Base-by-base conservation (phyloP, 31 red algal genomes). In the Porphyra umbilicalis region DNA sequence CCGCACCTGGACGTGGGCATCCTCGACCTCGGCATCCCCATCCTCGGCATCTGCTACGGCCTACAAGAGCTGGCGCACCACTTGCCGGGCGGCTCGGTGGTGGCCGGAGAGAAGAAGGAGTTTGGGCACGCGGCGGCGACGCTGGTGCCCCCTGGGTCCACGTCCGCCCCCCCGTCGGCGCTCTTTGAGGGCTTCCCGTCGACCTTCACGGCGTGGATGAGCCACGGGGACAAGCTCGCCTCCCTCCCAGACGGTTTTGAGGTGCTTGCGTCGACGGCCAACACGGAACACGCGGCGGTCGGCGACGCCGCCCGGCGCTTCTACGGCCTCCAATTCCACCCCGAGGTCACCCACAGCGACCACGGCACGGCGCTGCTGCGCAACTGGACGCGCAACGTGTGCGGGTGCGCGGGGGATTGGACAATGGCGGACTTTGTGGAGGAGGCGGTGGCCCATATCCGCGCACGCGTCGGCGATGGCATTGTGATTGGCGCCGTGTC, bases 31-130 rank as follows among this genome's bases (percentile, higher is more conserved):
- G 88, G 83, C 29, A 82, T 96, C 40, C 97, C 97, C 31, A 76
- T 99, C 2, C 84, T 99, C 20, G 97, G 97, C 35, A 96, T 99
- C 32, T 99, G 97, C 80, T 99, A 99, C 83, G 97, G 97, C 30
- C 76, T 99, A 20, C 97, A 99, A 75, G 94, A 96, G 85, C 89
- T 99, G 75, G 92, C 89, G 20, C 77, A 93, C 80, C 83, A 85
- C 33, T 32, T 75, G 14, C 68, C 96, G 2, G 97, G 97, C 37
- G 93, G 97, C 34, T 32, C 71, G 20, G 97, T 99, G 0, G 84
- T 83, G 32, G 44, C 84, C 25, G 89, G 94, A 2, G 74, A 68
- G 20, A 96, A 96, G 79, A 81, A 74, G 32, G 97, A 99, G 83
- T 99, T 86, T 84, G 97, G 97, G 33, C 77, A 94, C 35, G 94